Evolutionary conservation across 176 grass and related monocot genomes (phyloP), one percentile per base, ranked within the genome.

Genomic region (Phyllostachys edulis): DNA sequence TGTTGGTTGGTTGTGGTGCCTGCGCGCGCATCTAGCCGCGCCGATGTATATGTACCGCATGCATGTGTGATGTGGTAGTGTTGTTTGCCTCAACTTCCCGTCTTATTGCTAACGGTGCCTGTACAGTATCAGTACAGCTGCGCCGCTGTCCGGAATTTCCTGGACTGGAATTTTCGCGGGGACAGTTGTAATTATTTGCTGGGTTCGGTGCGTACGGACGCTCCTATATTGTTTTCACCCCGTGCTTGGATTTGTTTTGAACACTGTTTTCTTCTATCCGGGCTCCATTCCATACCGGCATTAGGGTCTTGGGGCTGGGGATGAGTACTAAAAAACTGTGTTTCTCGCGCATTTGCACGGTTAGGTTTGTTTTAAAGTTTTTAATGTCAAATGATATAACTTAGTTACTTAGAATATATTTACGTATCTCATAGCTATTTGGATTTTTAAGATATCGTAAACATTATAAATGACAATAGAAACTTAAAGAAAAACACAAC

Each of bases 221-320:
- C 32, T 34, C 32, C 1, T 34, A 34, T 34, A 2, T 34, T 34
- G 32, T 34, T 41, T 87, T 67, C 46, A 5, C 32, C 20, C 81
- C 76, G 81, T 85, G 87, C 37, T 16, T 47, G 52, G 37, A 27
- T 67, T 80, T 89, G 82, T 85, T 85, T 57, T 45, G 14, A 75
- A 7, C 52, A 74, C 21, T 74, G 76, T 85, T 68, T 62, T 40
- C 29, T 89, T 74, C 26, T 64, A 54, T 61, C 5, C 9, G 32
- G 63, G 45, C 54, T 67, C 44, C 61, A 79, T 21, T 79, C 77
- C 45, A 9, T 46, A 2, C 3, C 5, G 20, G 29, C 29, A 52
- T 44, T 55, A 26, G 0, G 15, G 11, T 38, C 18, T 1, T n/a
- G 13, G 34, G 64, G 12, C 18, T 32, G n/a, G 34, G 64, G 12